phyloP scores from a whole-genome alignment of 106 monocot species.

The Vanilla planifolia region DNA sequence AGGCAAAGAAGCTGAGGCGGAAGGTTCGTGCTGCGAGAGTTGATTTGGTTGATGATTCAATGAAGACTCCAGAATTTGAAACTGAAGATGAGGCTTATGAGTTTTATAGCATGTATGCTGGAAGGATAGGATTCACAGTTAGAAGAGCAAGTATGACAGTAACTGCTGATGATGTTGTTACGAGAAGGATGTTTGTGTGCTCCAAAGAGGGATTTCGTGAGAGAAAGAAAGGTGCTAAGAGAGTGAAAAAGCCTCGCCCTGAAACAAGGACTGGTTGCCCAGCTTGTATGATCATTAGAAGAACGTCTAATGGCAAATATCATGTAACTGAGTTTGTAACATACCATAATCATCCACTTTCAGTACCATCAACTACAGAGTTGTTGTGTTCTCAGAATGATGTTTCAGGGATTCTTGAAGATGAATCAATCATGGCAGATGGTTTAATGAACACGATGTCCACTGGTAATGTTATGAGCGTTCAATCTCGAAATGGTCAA shows the following conservation, averaged over 20 bases:
- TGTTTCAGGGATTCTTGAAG: conserved; percentile 20
- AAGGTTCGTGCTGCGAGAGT: conserved; percentile 50
- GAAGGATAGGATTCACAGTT: conserved; percentile 51
- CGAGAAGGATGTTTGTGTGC: conserved; percentile 67
- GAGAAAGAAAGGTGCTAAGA: conserved; percentile 54
- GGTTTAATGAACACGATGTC: neutral
- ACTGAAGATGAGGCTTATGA: conserved; percentile 70
- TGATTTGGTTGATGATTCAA: conserved; percentile 55
- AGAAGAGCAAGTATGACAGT: conserved; percentile 50
- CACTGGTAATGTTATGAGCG: conserved; percentile 16
- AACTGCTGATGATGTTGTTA: conserved; percentile 39
- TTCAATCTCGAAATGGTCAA: conserved; percentile 4
- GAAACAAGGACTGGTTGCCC: conserved; percentile 69
- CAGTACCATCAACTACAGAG: conserved; percentile 23
- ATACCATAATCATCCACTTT: conserved; percentile 48
- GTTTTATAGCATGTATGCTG: conserved; percentile 63
- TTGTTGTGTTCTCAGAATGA: conserved; percentile 16
- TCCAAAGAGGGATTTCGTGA: conserved; percentile 71
- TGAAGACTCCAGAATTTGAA: conserved; percentile 55
- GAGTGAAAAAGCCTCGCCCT: conserved; percentile 50
- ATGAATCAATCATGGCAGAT: conserved; percentile 15
- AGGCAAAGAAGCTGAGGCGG: conserved; percentile 48
- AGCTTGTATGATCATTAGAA: conserved; percentile 57
- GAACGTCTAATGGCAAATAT: conserved; percentile 42
- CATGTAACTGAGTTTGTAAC: conserved; percentile 59